These are phyloP conservation scores for Vanrija sp. DNA, from an alignment of 1,284 basidiomycete genomes.

Conservation along the genomic window DNA sequence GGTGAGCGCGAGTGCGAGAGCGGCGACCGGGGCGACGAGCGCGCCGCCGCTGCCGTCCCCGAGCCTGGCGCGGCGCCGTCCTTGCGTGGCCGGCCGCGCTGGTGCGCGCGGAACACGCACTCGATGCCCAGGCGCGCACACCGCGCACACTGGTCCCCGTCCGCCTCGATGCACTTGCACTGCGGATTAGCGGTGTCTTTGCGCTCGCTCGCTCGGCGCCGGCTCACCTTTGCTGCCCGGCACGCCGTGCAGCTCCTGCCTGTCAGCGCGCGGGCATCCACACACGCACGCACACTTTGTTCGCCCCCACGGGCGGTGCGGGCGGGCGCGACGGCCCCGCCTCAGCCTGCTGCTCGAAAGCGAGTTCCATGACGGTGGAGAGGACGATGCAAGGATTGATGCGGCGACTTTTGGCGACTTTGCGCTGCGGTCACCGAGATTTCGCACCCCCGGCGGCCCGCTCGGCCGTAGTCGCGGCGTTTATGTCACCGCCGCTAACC, in stretches of 20 bases:
- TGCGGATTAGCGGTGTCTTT: background rate
- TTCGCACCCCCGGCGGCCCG: background rate
- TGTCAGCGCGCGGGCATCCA: background rate
- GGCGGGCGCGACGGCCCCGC: too few relatives aligned
- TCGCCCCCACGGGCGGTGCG: too few relatives aligned
- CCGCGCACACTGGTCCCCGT: conserved; percentile 13
- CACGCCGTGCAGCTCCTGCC: conserved; percentile 19
- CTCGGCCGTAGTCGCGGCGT: too few relatives aligned
- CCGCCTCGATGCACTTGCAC: conserved; percentile 20
- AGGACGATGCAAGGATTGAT: background rate
- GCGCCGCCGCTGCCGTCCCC: background rate
- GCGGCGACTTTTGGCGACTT: background rate
- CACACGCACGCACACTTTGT: too few relatives aligned
- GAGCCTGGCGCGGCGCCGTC: conserved; percentile 2
- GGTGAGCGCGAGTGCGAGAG: background rate
- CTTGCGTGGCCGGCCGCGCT: conserved; percentile 17
- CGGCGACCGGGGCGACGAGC: background rate
- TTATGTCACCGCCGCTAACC: too few relatives aligned
- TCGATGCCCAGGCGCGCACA: conserved; percentile 16
- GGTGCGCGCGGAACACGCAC: conserved; percentile 19
- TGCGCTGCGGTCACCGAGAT: background rate
- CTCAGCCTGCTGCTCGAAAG: too few relatives aligned
- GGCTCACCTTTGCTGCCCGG: conserved; percentile 13
- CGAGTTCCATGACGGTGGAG: background rate
- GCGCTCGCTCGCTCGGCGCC: background rate